Evolutionary conservation across 768 basidiomycete genomes (phyloP), one percentile per base, ranked within the genome.

Genomic region (Hericium rajendrae): DNA sequence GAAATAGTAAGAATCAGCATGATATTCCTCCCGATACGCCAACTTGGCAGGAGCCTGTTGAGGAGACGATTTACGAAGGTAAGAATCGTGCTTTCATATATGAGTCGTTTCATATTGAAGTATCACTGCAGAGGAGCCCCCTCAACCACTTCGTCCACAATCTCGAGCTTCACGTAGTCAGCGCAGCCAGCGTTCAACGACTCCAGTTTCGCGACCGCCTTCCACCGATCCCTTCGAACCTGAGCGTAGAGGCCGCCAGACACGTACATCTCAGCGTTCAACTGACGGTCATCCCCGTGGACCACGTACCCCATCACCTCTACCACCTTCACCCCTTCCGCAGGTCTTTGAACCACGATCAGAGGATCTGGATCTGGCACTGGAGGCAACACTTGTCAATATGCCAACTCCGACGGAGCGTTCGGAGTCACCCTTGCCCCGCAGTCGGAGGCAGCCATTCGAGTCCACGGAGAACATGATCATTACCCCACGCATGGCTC

Each of bases 41-140:
- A 54, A 64, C 72, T 6, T 65, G 78, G 62, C 80, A 82, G 15
- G 70, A 65, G 28, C 75, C 80, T 3, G 66, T 78, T 15, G 84
- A 86, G 62, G 80, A 80, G 28, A 87, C 83, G 2, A 89, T 91
- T 62, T 88, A 87, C 62, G 89, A 91, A 81, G 88, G 89, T 84
- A 64, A 26, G 76, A 59, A 38, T 53, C 56, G 61, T 62, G 46
- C 49, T 24, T 41, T 39, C 5, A 38, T 54, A 46, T 39, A 26
- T 49, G 49, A 20, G 20, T 59, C 28, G 28, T 22, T 46, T 18
- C 13, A 57, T 18, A 48, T 40, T 56, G 50, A 62, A 48, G 57
- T 22, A 53, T 53, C 28, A 43, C 53, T 18, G 24, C 55, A 88
- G 86, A 89, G 67, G 82, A 81, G 48, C 84, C 78, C 39, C 83